phyloP scores from a whole-genome alignment of 148 eudicot genomes.

The Fagopyrum homotropicum region DNA sequence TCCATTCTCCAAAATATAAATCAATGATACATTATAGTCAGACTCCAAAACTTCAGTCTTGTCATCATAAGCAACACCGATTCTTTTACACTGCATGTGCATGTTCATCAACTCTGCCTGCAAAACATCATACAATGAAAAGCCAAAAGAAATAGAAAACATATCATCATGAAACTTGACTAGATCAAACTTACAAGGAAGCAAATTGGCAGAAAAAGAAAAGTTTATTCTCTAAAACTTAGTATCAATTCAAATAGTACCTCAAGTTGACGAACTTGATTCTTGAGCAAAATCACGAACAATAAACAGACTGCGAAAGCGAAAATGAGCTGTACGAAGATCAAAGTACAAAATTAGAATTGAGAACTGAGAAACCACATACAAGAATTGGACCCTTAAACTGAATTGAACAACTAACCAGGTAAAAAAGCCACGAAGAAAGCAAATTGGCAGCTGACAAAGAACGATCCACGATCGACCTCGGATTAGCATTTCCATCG shows the following conservation, averaged over 20 bases:
- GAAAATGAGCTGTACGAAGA: constrained; percentile 39
- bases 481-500: neutral
- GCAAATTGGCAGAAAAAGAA: too few species aligned
- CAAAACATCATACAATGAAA: neutral
- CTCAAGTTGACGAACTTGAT: constrained; percentile 51
- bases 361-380: neutral
- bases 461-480: neutral
- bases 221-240: too few species aligned
- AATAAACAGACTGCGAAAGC: constrained; percentile 29
- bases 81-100: constrained; percentile 27
- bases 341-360: neutral
- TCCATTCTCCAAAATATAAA: constrained; percentile 22
- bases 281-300: constrained; percentile 39
- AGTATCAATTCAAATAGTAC: constrained; percentile 23
- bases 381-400: neutral
- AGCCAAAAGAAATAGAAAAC: too few species aligned
- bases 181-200: too few species aligned
- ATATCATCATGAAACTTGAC: too few species aligned
- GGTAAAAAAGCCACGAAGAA: constrained; percentile 19
- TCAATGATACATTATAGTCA: constrained; percentile 24
- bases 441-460: neutral
- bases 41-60: constrained; percentile 19
- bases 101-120: constrained; percentile 60
- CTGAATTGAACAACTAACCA: constrained; percentile 25
- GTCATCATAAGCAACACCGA: constrained; percentile 21